Evolutionary conservation across 2,329 filamentous ascomycete species (phyloP).

Genomic region (Aspergillus sp.): DNA sequence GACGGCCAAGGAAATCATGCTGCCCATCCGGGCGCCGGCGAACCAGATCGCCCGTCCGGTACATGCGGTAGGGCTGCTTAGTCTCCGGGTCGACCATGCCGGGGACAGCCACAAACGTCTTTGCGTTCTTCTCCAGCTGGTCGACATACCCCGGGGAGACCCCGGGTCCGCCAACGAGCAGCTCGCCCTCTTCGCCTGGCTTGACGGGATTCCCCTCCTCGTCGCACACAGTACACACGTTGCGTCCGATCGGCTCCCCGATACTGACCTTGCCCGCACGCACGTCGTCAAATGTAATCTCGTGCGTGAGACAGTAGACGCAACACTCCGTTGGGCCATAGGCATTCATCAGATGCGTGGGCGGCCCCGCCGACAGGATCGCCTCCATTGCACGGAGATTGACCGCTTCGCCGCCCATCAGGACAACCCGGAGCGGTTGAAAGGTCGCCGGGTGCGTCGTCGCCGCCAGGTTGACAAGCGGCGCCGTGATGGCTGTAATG

Average conservation of each 20-base stretch:
- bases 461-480: neutral
- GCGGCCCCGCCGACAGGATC: slow-evolving; percentile 23
- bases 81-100: neutral
- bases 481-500: neutral
- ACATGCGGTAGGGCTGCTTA: neutral
- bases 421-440: neutral
- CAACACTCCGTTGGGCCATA: slow-evolving; percentile 33
- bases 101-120: neutral
- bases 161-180: slow-evolving; percentile 25
- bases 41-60: neutral
- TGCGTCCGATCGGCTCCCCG: neutral
- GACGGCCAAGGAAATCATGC: neutral
- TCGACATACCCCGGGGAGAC: neutral
- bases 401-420: slow-evolving; percentile 24
- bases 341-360: slow-evolving; percentile 26
- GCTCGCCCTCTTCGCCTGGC: slow-evolving; percentile 25
- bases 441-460: neutral
- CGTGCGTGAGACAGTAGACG: slow-evolving; percentile 22
- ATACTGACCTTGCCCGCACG: neutral
- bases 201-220: slow-evolving; percentile 12
- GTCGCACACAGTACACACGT: slow-evolving; percentile 20
- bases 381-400: slow-evolving; percentile 23
- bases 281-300: slow-evolving; percentile 21
- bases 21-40: neutral
- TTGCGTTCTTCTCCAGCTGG: neutral